Percentiles rank a stretch among this genome's conserved stretches.
Evolutionary conservation across 2,329 filamentous ascomycete species (phyloP).

Genomic region (Lachnellula arida): DNA sequence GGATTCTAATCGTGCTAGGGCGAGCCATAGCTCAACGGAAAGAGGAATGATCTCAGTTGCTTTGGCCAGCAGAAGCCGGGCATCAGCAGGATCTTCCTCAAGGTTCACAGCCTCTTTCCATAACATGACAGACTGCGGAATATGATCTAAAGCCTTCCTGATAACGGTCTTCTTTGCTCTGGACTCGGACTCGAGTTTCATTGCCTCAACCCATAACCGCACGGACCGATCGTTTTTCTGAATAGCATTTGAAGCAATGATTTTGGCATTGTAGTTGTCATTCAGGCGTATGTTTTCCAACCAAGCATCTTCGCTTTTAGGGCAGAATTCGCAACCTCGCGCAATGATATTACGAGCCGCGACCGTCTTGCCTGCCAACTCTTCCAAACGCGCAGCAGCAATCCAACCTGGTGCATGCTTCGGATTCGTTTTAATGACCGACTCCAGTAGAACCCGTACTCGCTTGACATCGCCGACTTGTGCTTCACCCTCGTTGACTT

Average conservation of each 20-base stretch:
- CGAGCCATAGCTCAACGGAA: constrained; percentile 92
- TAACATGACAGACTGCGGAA: constrained; percentile 90
- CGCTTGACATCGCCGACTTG: constrained; percentile 94
- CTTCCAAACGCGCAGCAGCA: constrained; percentile 85
- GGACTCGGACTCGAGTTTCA: constrained; percentile 79
- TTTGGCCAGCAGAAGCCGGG: constrained; percentile 83
- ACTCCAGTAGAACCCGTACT: constrained; percentile 87
- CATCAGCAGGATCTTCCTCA: constrained; percentile 85
- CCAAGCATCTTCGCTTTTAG: constrained; percentile 94
- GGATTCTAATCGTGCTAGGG: constrained; percentile 81
- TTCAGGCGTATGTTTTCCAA: constrained; percentile 92
- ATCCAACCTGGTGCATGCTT: constrained; percentile 96
- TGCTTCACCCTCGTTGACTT: constrained; percentile 72
- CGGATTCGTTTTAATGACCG: constrained; percentile 94
- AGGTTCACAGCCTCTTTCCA: constrained; percentile 98
- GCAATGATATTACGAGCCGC: constrained; percentile 85
- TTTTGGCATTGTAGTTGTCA: constrained; percentile 86
- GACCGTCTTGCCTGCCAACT: constrained; percentile 86
- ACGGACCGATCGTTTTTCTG: constrained; percentile 87
- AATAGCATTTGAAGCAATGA: constrained; percentile 91
- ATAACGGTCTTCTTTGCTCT: constrained; percentile 90
- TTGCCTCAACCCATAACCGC: constrained; percentile 89
- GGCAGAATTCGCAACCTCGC: constrained; percentile 83
- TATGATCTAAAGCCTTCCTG: constrained; percentile 83
- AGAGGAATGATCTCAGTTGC: constrained; percentile 92